phyloP scores from a whole-genome alignment of 148 eudicot species.

The Camellia lanceoleosa region DNA sequence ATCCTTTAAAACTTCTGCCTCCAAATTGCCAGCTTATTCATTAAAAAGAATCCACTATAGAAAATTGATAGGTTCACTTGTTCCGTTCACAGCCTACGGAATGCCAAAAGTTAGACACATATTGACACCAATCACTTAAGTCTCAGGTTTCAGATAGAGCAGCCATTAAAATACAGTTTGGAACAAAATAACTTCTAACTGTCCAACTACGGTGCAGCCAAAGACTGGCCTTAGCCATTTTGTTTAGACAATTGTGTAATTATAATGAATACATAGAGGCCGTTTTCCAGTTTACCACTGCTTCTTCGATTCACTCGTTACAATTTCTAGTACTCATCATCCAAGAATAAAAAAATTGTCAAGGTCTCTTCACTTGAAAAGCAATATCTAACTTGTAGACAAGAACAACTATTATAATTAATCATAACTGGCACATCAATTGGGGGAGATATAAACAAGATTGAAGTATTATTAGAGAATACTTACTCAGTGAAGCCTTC shows the following conservation, averaged over 20 bases:
- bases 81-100: neutral
- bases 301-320: neutral
- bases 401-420: neutral
- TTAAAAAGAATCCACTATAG: neutral
- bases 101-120: neutral
- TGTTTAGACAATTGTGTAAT: neutral
- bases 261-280: too few species aligned
- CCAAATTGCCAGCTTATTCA: neutral
- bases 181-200: too few species aligned
- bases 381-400: neutral
- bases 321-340: neutral
- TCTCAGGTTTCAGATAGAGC: too few species aligned
- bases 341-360: constrained; percentile 2
- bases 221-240: too few species aligned
- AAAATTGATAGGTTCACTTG: neutral
- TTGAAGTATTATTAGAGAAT: neutral
- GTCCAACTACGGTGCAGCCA: too few species aligned
- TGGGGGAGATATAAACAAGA: neutral
- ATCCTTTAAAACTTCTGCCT: neutral
- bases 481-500: constrained; percentile 69
- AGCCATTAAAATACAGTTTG: too few species aligned
- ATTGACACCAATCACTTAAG: neutral
- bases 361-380: neutral
- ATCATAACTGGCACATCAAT: neutral
- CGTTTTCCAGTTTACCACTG: too few species aligned